Percentiles rank a stretch among this genome's conserved stretches.
phyloP scores from a whole-genome alignment of 2,329 filamentous ascomycete species.

The Epicoccum sorghinum region DNA sequence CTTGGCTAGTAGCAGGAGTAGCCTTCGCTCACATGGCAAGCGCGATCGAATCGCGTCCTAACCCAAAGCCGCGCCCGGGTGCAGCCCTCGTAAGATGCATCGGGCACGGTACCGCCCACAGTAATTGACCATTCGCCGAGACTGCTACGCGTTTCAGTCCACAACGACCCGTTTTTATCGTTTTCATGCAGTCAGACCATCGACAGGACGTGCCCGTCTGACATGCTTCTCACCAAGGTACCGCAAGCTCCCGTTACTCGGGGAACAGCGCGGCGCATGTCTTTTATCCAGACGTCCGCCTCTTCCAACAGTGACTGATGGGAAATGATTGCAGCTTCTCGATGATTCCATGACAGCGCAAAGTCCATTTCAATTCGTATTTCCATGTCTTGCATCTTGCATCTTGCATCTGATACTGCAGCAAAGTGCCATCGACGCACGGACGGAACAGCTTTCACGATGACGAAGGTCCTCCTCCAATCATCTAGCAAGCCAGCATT shows the following conservation, averaged over 20 bases:
- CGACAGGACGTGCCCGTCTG: constrained; percentile 3
- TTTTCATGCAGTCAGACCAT: constrained; percentile 21
- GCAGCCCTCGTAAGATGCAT: constrained; percentile 18
- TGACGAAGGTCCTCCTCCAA: constrained; percentile 7
- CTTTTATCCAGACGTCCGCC: neutral
- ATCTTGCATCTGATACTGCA: neutral
- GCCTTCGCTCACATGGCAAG: constrained; percentile 24
- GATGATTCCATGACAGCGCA: neutral
- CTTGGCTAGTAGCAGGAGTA: constrained; percentile 9
- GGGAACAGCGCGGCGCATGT: constrained; percentile 4
- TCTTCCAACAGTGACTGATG: neutral
- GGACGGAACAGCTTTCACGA: constrained; percentile 11
- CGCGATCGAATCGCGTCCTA: constrained; percentile 28
- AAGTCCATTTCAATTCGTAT: no score
- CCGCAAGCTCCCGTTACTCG: constrained; percentile 13
- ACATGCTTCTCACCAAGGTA: constrained; percentile 11
- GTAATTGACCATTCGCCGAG: constrained; percentile 13
- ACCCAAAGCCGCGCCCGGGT: constrained; percentile 16
- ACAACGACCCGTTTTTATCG: constrained; percentile 16
- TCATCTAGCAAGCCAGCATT: neutral
- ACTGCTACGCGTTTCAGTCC: constrained; percentile 19
- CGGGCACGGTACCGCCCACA: constrained; percentile 14
- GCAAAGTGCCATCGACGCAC: constrained; percentile 5
- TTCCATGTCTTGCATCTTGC: neutral
- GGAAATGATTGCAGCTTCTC: neutral